Conservation (phyloP, 1,139 yeast genomes). For the Yamadazyma sp. region DNA sequence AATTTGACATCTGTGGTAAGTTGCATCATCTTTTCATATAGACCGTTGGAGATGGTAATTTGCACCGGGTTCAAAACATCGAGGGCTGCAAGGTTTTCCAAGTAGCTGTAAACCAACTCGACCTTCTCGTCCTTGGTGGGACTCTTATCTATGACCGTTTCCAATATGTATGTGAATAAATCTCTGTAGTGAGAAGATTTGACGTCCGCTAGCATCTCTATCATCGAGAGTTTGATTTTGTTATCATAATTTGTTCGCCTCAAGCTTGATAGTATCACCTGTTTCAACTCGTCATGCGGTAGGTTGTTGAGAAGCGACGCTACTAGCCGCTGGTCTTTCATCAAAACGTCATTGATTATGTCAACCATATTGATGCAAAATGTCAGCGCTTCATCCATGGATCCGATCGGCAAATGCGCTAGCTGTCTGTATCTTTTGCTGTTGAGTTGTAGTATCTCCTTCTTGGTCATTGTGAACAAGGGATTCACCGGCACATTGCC, state of each 20-base stretch:
- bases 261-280: slow-evolving; percentile 11
- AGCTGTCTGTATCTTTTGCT: slow-evolving; percentile 26
- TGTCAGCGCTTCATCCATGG: slow-evolving; percentile 26
- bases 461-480: slow-evolving; percentile 27
- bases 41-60: slow-evolving; percentile 19
- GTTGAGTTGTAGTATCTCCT: slow-evolving; percentile 24
- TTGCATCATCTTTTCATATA: slow-evolving; percentile 22
- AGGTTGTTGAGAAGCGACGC: slow-evolving; percentile 21
- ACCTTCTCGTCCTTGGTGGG: slow-evolving; percentile 17
- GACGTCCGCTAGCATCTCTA: slow-evolving; percentile 28
- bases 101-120: slow-evolving; percentile 22
- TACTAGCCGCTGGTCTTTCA: slow-evolving; percentile 26
- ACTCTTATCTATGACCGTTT: slow-evolving; percentile 18
- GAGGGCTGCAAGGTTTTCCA: slow-evolving; percentile 22
- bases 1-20: slow-evolving; percentile 21
- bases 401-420: slow-evolving; percentile 24
- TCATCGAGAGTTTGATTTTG: slow-evolving; percentile 28
- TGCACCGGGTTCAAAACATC: slow-evolving; percentile 26
- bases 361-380: slow-evolving; percentile 31
- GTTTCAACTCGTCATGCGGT: slow-evolving; percentile 16
- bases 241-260: slow-evolving; percentile 17
- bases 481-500: slow-evolving; percentile 33
- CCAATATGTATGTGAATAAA: slow-evolving; percentile 23
- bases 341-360: slow-evolving; percentile 29
- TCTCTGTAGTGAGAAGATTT: slow-evolving; percentile 16